Evolutionary conservation across 1,284 basidiomycete species (phyloP).

Genomic region (Earliella scabrosa): DNA sequence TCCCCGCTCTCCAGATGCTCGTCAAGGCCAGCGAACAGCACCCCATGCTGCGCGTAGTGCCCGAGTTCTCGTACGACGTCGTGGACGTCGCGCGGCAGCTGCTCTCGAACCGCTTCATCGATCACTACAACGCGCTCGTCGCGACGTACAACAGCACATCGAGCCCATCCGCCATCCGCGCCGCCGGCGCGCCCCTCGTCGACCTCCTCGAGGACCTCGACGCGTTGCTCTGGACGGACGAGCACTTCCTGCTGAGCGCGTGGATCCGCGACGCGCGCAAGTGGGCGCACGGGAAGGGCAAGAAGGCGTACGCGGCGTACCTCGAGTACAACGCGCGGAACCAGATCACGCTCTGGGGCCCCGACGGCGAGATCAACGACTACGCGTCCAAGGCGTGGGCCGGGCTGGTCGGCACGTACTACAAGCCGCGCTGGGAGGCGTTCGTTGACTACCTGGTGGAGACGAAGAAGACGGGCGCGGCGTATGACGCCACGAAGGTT

Average conservation of each 20-base stretch:
- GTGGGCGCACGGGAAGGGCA: slow-evolving; percentile 32
- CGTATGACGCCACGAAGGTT: slow-evolving; percentile 37
- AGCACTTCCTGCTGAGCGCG: slow-evolving; percentile 40
- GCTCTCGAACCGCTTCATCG: slow-evolving; percentile 45
- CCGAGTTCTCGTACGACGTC: slow-evolving; percentile 47
- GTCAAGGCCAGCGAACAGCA: slow-evolving; percentile 33
- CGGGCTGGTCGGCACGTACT: slow-evolving; percentile 45
- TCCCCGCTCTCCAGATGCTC: slow-evolving; percentile 41
- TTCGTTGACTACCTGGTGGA: slow-evolving; percentile 41
- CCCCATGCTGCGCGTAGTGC: slow-evolving; percentile 27
- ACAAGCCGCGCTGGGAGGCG: slow-evolving; percentile 39
- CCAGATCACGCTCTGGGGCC: slow-evolving; percentile 52
- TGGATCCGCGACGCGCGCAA: slow-evolving; percentile 43
- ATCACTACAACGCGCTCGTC: slow-evolving; percentile 38
- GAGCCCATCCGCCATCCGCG: slow-evolving; percentile 26
- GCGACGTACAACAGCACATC: slow-evolving; percentile 32
- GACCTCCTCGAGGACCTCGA: slow-evolving; percentile 42
- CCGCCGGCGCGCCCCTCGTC: slow-evolving; percentile 34
- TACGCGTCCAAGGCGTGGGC: slow-evolving; percentile 52
- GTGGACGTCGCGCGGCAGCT: slow-evolving; percentile 47
- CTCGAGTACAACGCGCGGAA: slow-evolving; percentile 48
- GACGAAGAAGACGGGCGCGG: slow-evolving; percentile 31
- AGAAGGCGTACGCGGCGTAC: slow-evolving; percentile 39
- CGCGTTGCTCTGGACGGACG: slow-evolving; percentile 38
- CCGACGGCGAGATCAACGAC: slow-evolving; percentile 45